phyloP scores from a whole-genome alignment of 495 filamentous ascomycete species.

The Hypomontagnella monticulosa region DNA sequence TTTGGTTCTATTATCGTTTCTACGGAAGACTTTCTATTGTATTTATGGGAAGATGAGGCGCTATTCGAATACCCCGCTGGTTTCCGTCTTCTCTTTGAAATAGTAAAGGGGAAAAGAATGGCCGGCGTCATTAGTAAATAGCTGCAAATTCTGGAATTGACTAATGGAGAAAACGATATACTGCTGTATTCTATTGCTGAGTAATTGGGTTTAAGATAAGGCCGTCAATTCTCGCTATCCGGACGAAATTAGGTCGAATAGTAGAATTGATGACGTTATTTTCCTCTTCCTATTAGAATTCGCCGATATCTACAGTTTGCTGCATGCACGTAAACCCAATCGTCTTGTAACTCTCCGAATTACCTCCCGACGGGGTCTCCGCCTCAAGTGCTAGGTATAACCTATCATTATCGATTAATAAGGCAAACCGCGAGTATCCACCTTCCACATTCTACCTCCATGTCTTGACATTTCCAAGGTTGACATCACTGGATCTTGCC shows the following conservation, averaged over 20 bases:
- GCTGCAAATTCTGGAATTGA: background rate
- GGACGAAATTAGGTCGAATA: background rate
- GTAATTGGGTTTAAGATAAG: background rate
- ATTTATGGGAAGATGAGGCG: too few species aligned
- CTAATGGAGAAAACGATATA: too few species aligned
- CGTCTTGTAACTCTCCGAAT: conserved; percentile 5
- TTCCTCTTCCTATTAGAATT: background rate
- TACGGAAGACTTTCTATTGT: too few species aligned
- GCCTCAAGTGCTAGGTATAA: too few species aligned
- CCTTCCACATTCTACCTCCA: background rate
- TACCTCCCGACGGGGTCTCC: conserved; percentile 8
- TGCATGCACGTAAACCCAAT: too few species aligned
- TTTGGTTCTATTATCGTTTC: too few species aligned
- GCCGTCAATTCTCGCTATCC: background rate
- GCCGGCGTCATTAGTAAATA: background rate
- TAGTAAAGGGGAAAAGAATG: too few species aligned
- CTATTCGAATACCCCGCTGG: too few species aligned
- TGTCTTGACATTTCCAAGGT: too few species aligned
- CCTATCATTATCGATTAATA: too few species aligned
- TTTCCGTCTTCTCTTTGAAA: too few species aligned
- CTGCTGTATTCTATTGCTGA: background rate
- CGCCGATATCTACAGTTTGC: background rate
- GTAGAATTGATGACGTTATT: background rate
- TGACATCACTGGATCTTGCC: background rate
- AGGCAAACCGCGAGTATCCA: background rate